A percentile compares a stretch with the other conserved stretches of the same genome.
These are phyloP conservation scores for Ramularia collo-cygni DNA, from an alignment of 2,329 filamentous ascomycete genomes.

Conservation along the genomic window DNA sequence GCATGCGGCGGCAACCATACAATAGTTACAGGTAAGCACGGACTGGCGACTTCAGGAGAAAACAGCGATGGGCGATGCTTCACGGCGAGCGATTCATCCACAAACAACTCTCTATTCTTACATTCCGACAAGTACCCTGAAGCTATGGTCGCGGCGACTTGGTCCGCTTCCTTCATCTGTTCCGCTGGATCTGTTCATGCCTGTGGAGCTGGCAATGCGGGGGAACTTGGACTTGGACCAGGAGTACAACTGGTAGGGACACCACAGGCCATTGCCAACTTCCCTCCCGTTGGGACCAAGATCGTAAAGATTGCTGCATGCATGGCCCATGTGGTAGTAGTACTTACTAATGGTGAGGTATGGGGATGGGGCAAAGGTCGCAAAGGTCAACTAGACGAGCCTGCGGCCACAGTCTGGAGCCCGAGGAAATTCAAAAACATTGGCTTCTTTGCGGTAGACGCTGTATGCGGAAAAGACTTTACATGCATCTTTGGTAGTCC, in stretches of 20 bases:
- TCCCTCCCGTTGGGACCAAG: slow-evolving; percentile 55
- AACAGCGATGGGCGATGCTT: slow-evolving; percentile 42
- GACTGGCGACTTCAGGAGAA: slow-evolving; percentile 61
- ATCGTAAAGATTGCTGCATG: slow-evolving; percentile 63
- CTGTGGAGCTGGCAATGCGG: slow-evolving; percentile 61
- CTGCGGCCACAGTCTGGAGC: slow-evolving; percentile 45
- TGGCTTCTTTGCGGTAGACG: slow-evolving; percentile 57
- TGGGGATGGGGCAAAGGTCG: slow-evolving; percentile 86
- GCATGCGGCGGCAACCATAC: slow-evolving; percentile 81
- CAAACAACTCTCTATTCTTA: neutral
- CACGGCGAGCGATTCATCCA: neutral
- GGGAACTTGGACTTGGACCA: slow-evolving; percentile 62
- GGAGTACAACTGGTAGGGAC: slow-evolving; percentile 21
- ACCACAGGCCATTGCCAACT: slow-evolving; percentile 49
- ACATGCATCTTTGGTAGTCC: slow-evolving; percentile 60
- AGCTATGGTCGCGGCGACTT: slow-evolving; percentile 56
- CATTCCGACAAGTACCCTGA: neutral
- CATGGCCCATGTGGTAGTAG: slow-evolving; percentile 68
- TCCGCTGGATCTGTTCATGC: slow-evolving; percentile 49
- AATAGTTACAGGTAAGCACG: slow-evolving; percentile 56
- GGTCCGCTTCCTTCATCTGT: slow-evolving; percentile 66
- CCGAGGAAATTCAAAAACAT: slow-evolving; percentile 57
- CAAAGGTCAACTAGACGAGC: slow-evolving; percentile 72
- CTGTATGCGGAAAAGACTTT: slow-evolving; percentile 77
- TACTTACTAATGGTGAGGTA: slow-evolving; percentile 67